phyloP scores from a whole-genome alignment of 306 rosid species.

The Sesbania bispinosa region DNA sequence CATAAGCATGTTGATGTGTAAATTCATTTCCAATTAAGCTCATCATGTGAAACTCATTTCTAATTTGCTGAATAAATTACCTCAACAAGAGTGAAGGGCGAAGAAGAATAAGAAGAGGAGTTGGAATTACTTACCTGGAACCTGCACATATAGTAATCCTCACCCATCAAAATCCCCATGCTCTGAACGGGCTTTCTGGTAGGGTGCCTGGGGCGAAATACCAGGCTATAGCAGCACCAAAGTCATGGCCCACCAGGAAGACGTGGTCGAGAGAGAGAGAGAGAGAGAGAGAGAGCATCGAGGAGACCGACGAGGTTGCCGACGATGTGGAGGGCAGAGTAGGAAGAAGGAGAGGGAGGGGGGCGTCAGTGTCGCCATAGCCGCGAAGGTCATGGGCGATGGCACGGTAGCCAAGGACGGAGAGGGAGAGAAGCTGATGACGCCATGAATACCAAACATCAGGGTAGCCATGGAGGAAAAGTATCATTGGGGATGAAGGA shows the following conservation, averaged over 20 bases:
- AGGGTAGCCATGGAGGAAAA: constrained; percentile 70
- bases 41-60: too few species aligned
- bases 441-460: constrained; percentile 83
- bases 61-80: background rate
- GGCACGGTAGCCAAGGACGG: constrained; percentile 63
- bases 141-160: constrained; percentile 64
- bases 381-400: constrained; percentile 81
- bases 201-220: constrained; percentile 56
- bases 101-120: too few species aligned
- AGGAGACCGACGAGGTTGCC: constrained; percentile 65
- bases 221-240: constrained; percentile 69
- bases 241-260: constrained; percentile 72
- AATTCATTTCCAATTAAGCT: too few species aligned
- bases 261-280: too few species aligned
- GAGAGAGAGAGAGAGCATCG: constrained; percentile 41
- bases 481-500: constrained; percentile 53
- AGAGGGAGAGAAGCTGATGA: constrained; percentile 61
- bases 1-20: too few species aligned
- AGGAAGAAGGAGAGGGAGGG: constrained; percentile 45
- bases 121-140: constrained; percentile 42
- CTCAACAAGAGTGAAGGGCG: background rate
- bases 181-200: constrained; percentile 27
- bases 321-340: constrained; percentile 55
- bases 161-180: constrained; percentile 40
- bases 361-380: constrained; percentile 64